A percentile compares a stretch with the other conserved stretches of the same genome.
phyloP scores from a whole-genome alignment of 2,329 filamentous ascomycete species.

The Stemphylium lycopersici region DNA sequence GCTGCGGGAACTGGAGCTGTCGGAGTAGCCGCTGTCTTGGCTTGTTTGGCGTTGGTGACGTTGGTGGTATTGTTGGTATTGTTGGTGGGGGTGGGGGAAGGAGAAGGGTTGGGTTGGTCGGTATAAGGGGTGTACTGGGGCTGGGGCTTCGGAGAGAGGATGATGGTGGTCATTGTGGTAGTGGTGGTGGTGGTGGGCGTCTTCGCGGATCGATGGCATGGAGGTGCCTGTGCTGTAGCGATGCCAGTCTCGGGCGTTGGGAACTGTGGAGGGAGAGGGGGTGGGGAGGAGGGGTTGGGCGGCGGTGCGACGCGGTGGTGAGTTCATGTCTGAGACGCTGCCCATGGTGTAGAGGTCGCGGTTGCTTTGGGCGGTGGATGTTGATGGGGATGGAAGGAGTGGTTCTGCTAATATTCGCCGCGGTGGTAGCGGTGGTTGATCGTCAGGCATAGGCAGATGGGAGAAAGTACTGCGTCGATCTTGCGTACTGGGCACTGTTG shows the following conservation, averaged over 20 bases:
- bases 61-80: not conserved
- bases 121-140: conserved; percentile 30
- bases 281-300: conserved; percentile 39
- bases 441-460: conserved; percentile 35
- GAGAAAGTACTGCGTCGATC: conserved; percentile 31
- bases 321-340: not conserved
- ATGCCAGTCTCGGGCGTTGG: conserved; percentile 26
- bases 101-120: conserved; percentile 9
- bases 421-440: conserved; percentile 23
- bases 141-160: conserved; percentile 6
- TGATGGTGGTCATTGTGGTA: conserved; percentile 6
- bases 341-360: conserved; percentile 19
- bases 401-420: conserved; percentile 36
- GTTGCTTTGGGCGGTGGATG: conserved; percentile 34
- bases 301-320: conserved; percentile 26
- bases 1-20: conserved; percentile 17
- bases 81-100: not conserved
- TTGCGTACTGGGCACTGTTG: conserved; percentile 30
- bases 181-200: conserved; percentile 23
- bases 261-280: conserved; percentile 37
- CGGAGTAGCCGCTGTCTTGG: conserved; percentile 6
- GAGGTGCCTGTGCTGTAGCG: conserved; percentile 33
- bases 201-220: conserved; percentile 42
- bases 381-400: conserved; percentile 39
- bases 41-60: not conserved